phyloP scores from a whole-genome alignment of 2,329 filamentous ascomycete genomes.

The Penicillium sp. region DNA sequence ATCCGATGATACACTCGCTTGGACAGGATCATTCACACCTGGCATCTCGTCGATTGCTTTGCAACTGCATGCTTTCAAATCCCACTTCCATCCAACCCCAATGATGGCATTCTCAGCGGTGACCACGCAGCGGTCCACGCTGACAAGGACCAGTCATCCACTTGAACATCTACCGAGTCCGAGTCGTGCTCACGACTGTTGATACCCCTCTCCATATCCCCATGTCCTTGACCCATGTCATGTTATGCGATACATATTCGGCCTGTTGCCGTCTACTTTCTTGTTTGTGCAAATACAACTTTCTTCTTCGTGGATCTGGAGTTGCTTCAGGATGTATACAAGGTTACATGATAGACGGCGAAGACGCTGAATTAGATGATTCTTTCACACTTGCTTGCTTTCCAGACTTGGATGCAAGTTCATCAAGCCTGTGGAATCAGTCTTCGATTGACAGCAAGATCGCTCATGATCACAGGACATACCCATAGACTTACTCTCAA shows the following conservation, averaged over 20 bases:
- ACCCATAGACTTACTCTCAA: too few relatives aligned
- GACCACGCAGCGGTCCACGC: too few relatives aligned
- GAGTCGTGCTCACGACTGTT: slow-evolving; percentile 24
- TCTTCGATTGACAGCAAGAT: too few relatives aligned
- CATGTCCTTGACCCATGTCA: slow-evolving; percentile 6
- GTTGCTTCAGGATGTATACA: slow-evolving; percentile 5
- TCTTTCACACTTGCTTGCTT: not conserved
- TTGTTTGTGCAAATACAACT: slow-evolving; percentile 15
- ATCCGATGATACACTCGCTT: not conserved
- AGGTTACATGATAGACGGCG: not conserved
- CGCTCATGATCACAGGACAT: too few relatives aligned
- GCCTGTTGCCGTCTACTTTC: slow-evolving; percentile 2
- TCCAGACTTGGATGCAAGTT: not conserved
- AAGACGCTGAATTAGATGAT: not conserved
- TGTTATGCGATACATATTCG: slow-evolving; percentile 7
- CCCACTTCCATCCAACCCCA: too few relatives aligned
- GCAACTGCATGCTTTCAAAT: not conserved
- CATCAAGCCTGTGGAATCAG: too few relatives aligned
- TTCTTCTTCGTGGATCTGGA: slow-evolving; percentile 2
- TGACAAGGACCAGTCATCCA: slow-evolving; percentile 9
- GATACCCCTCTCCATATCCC: slow-evolving; percentile 25
- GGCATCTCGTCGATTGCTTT: not conserved
- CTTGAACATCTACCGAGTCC: slow-evolving; percentile 10
- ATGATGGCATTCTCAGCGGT: too few relatives aligned
- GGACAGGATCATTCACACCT: not conserved